Evolutionary conservation across 2,329 filamentous ascomycete genomes (phyloP), one percentile per base, ranked within the genome.

Genomic region (Aureobasidium sp.): DNA sequence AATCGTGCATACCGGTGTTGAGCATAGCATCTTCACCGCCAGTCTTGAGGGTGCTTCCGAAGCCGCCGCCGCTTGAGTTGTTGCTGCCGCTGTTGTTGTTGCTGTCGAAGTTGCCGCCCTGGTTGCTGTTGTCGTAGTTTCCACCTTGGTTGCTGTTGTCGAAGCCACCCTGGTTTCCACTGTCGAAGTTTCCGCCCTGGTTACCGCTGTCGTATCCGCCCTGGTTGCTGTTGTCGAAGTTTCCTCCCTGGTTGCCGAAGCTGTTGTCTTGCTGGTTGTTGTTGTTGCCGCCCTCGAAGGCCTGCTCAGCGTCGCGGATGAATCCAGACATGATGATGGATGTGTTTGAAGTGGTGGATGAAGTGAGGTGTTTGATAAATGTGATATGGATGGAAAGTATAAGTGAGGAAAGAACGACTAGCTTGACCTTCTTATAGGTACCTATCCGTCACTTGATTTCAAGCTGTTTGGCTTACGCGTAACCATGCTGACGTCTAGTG

Each of bases 21-120:
- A 66, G 39, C 52, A 62, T 62, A n/a, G 20, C 64, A 55, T 67
- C 61, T 51, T 65, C 62, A 55, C 65, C 61, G 32, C 44, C 43
- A 26, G 26, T 50, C 53, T 65, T 60, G 27, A 64, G 37, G 27
- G 29, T 55, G 60, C 44, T 50, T 56, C 62, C 63, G 51, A 65
- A 62, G 59, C 65, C 65, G 24, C 64, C 64, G 8, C 52, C 39
- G 29, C 57, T 47, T 39, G n/a, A 37, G 39, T 27, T 36, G 43
- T 24, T 46, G 39, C n/a, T 36, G 34, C 9, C 26, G 20, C 8
- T 20, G 29, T 59, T 27, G 36, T 44, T 55, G 61, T 50, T 52
- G 51, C 60, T 46, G 9, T 34, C 32, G 9, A 34, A 34, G 32
- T 37, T 37, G 2, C 34, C 34, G 5, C 34, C 34, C 34, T 37